These are phyloP conservation scores for Xylaria sp. DNA, from an alignment of 2,329 filamentous ascomycete species.

Conservation along the genomic window DNA sequence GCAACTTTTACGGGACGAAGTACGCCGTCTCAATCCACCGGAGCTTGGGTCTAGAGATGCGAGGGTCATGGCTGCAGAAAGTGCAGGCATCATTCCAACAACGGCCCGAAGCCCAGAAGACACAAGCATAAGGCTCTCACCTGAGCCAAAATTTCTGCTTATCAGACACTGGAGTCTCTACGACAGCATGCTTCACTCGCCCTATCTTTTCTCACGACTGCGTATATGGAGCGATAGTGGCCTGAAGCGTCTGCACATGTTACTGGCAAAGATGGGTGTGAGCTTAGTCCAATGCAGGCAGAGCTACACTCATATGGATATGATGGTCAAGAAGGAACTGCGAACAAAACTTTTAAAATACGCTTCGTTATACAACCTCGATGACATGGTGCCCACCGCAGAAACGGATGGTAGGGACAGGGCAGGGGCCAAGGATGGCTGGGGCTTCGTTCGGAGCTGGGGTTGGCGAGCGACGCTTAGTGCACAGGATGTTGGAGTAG, in stretches of 20 bases:
- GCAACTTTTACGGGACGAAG: constrained; percentile 89
- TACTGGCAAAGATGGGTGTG: constrained; percentile 98
- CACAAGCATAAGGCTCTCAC: constrained; percentile 89
- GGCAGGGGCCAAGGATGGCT: constrained; percentile 83
- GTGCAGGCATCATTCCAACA: constrained; percentile 85
- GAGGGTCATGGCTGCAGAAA: constrained; percentile 67
- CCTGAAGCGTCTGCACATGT: constrained; percentile 87
- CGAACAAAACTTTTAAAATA: constrained; percentile 89
- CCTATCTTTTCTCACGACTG: constrained; percentile 89
- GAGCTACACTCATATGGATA: constrained; percentile 98
- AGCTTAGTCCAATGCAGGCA: constrained; percentile 94
- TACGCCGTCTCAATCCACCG: constrained; percentile 89
- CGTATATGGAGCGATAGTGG: constrained; percentile 95
- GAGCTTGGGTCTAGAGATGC: constrained; percentile 68
- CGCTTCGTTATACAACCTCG: constrained; percentile 90
- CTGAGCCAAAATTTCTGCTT: constrained; percentile 91
- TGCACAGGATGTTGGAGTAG: constrained; percentile 92
- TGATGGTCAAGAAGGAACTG: constrained; percentile 90
- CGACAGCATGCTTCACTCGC: constrained; percentile 97
- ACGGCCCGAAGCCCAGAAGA: constrained; percentile 90
- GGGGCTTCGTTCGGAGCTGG: constrained; percentile 98
- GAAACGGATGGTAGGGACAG: constrained; percentile 76
- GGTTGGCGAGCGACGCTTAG: constrained; percentile 95
- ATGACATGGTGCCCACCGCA: constrained; percentile 87
- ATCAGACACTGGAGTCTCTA: constrained; percentile 97